phyloP scores from a whole-genome alignment of 192 early-diverging fungal species.

The Chytriomyces confervae region DNA sequence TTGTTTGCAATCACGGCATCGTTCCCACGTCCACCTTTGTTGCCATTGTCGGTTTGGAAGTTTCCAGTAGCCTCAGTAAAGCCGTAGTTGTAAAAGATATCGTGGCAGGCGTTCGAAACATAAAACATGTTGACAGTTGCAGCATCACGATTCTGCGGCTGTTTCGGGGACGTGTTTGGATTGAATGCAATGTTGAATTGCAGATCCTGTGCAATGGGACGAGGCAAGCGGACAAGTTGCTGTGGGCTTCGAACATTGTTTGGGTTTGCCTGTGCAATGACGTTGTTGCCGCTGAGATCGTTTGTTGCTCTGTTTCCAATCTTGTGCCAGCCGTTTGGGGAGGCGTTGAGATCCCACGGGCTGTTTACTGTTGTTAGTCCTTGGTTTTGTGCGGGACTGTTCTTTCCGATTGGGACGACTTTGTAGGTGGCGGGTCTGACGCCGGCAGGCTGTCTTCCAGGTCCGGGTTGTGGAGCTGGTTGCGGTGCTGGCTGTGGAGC shows the following conservation, averaged over 20 bases:
- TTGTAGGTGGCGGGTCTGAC: slow-evolving; percentile 16
- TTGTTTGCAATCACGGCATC: slow-evolving; percentile 65
- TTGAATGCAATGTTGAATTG: slow-evolving; percentile 51
- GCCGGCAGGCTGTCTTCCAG: background rate
- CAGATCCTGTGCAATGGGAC: background rate
- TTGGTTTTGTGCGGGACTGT: background rate
- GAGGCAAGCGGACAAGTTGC: background rate
- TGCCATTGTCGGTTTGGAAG: slow-evolving; percentile 59
- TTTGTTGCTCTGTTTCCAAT: background rate
- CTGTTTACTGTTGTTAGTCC: background rate
- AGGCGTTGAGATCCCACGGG: slow-evolving; percentile 20
- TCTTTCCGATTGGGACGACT: slow-evolving; percentile 27
- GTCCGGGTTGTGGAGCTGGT: background rate
- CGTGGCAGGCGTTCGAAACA: slow-evolving; percentile 60
- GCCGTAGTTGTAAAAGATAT: slow-evolving; percentile 64
- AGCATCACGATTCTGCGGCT: slow-evolving; percentile 52
- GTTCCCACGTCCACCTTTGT: slow-evolving; percentile 39
- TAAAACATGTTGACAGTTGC: slow-evolving; percentile 62
- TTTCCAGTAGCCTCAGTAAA: slow-evolving; percentile 66
- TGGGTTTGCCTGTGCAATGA: background rate
- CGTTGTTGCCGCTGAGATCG: background rate
- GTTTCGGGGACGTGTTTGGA: background rate
- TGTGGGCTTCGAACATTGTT: background rate
- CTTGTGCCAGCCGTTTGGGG: slow-evolving; percentile 31
- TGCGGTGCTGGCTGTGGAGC: background rate